Percentiles rank a stretch among this genome's conserved stretches.
Conservation (phyloP, 2,329 filamentous ascomycete species). For the Colletotrichum sp. region DNA sequence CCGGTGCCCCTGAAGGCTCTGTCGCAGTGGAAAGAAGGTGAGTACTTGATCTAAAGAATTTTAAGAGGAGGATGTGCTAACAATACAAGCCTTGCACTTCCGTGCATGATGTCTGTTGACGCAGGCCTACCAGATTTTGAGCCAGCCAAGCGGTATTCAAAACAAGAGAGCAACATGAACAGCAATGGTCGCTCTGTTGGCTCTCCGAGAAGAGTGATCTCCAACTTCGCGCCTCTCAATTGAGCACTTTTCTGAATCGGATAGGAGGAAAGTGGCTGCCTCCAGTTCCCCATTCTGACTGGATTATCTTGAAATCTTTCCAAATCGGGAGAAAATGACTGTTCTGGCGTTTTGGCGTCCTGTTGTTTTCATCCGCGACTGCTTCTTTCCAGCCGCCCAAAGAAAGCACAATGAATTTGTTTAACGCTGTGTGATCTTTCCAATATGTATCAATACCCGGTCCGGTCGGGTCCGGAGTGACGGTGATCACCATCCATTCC, state of each 20-base stretch:
- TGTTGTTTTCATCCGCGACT: neutral
- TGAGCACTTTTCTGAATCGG: neutral
- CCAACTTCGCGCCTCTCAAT: neutral
- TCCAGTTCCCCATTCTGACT: neutral
- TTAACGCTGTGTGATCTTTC: neutral
- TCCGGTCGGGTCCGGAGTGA: neutral
- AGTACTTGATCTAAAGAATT: neutral
- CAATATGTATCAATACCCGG: neutral
- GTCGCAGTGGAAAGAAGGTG: neutral
- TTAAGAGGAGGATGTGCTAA: neutral
- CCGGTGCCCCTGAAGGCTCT: neutral
- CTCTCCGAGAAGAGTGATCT: neutral
- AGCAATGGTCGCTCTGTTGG: neutral
- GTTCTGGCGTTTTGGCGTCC: neutral
- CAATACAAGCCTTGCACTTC: neutral
- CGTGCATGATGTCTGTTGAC: neutral
- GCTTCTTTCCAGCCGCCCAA: neutral
- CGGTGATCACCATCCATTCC: neutral
- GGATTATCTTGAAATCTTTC: neutral
- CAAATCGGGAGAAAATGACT: neutral
- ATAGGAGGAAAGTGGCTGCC: neutral
- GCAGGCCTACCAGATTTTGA: neutral
- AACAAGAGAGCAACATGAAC: neutral
- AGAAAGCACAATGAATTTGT: neutral
- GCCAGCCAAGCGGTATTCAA: neutral